phyloP scores from a whole-genome alignment of 2,329 filamentous ascomycete species.

The Hyphodiscus sp. region DNA sequence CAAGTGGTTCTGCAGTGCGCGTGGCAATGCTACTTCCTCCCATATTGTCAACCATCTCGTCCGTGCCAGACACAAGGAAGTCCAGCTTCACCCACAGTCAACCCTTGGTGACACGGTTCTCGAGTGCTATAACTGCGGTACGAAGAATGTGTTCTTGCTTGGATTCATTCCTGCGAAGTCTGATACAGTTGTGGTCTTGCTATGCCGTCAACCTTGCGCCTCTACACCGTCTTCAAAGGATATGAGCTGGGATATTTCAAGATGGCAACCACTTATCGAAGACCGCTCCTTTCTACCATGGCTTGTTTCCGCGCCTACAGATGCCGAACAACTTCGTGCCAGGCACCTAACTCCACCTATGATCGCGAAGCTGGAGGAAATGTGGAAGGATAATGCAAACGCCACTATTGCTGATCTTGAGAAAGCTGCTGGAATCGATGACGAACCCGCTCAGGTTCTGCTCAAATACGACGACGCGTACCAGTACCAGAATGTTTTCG shows the following conservation, averaged over 20 bases:
- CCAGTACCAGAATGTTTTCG: conserved; percentile 98
- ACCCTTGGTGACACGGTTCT: conserved; percentile 91
- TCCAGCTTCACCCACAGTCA: conserved; percentile 90
- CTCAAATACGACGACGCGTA: conserved; percentile 95
- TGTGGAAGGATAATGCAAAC: conserved; percentile 93
- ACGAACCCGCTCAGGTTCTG: conserved; percentile 88
- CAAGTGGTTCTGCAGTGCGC: conserved; percentile 99
- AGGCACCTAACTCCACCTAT: conserved; percentile 89
- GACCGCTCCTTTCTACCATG: conserved; percentile 91
- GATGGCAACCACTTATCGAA: conserved; percentile 96
- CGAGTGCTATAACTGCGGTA: conserved; percentile 98
- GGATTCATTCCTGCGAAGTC: conserved; percentile 98
- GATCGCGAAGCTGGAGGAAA: conserved; percentile 92
- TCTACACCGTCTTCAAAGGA: conserved; percentile 94
- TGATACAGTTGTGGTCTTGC: conserved; percentile 92
- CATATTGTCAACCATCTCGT: conserved; percentile 99
- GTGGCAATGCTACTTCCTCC: conserved; percentile 91
- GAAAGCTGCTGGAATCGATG: conserved; percentile 84
- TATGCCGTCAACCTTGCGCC: conserved; percentile 94
- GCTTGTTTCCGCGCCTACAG: conserved; percentile 83
- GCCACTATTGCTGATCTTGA: conserved; percentile 89
- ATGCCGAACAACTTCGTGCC: conserved; percentile 92
- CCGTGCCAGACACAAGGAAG: conserved; percentile 95
- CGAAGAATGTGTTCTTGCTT: conserved; percentile 97
- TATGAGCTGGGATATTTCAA: conserved; percentile 98